Conservation (phyloP, 2,329 filamentous ascomycete genomes). For the Hymenoscyphus occultus region DNA sequence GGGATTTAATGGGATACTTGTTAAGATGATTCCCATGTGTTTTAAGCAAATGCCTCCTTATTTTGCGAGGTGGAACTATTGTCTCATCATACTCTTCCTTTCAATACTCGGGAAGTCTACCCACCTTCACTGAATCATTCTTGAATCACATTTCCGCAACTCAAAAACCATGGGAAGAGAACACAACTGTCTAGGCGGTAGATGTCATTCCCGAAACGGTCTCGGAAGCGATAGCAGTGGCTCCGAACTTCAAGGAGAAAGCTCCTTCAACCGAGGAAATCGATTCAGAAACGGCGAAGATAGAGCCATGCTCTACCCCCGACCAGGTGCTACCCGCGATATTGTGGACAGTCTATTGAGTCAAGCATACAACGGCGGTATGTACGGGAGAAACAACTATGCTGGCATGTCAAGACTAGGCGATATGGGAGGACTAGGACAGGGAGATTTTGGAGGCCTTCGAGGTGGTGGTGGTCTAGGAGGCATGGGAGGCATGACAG, state of each 20-base stretch:
- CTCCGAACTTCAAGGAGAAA: slow-evolving; percentile 8
- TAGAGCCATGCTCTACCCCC: slow-evolving; percentile 12
- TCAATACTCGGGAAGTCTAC: background rate
- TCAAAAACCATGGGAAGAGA: background rate
- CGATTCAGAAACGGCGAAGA: slow-evolving; percentile 8
- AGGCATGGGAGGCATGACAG: background rate
- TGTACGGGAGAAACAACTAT: background rate
- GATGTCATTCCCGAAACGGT: slow-evolving; percentile 1
- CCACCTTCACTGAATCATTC: background rate
- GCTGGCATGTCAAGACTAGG: background rate
- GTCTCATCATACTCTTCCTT: background rate
- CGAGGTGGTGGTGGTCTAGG: slow-evolving; percentile 2
- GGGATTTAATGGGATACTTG: background rate
- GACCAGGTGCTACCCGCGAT: slow-evolving; percentile 15
- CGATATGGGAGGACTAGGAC: background rate
- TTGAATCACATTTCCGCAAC: background rate
- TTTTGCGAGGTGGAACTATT: background rate
- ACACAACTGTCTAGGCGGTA: slow-evolving; percentile 4
- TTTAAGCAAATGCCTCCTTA: background rate
- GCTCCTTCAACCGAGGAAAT: slow-evolving; percentile 10
- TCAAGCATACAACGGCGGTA: background rate
- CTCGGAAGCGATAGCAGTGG: background rate
- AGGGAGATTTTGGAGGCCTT: background rate
- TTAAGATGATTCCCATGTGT: background rate
- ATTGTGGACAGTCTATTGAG: slow-evolving; percentile 14